Evolutionary conservation across 371 early-diverging fungal species (phyloP).

Genomic region (Apophysomyces sp.): DNA sequence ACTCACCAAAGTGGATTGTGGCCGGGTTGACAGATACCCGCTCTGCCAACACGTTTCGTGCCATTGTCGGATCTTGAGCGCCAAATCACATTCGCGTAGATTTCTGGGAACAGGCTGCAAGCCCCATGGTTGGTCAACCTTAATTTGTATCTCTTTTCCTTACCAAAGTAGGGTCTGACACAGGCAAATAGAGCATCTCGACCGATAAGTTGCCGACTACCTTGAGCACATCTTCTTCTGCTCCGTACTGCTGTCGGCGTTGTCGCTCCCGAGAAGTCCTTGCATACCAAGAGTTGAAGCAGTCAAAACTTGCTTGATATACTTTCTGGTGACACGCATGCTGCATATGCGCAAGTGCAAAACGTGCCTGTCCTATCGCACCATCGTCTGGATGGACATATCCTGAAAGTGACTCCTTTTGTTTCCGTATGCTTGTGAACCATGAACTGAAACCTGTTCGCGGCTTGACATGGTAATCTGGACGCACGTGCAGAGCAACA

Average conservation of each 20-base stretch:
- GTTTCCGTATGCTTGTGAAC: slow-evolving; percentile 31
- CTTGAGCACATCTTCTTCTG: slow-evolving; percentile 38
- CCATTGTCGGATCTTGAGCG: slow-evolving; percentile 15
- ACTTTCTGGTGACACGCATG: slow-evolving; percentile 38
- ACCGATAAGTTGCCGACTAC: slow-evolving; percentile 39
- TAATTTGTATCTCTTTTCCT: background rate
- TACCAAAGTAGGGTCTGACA: slow-evolving; percentile 29
- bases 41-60: slow-evolving; percentile 23
- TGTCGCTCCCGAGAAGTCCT: slow-evolving; percentile 22
- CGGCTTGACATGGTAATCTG: slow-evolving; percentile 45
- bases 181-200: slow-evolving; percentile 40
- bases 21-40: slow-evolving; percentile 37
- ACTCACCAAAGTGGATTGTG: slow-evolving; percentile 30
- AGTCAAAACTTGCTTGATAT: slow-evolving; percentile 36
- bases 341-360: slow-evolving; percentile 44
- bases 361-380: slow-evolving; percentile 43
- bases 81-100: slow-evolving; percentile 14
- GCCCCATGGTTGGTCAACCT: background rate
- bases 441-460: slow-evolving; percentile 25
- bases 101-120: slow-evolving; percentile 5
- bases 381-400: slow-evolving; percentile 48
- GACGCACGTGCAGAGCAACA: slow-evolving; percentile 46
- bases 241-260: slow-evolving; percentile 32
- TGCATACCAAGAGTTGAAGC: slow-evolving; percentile 47
- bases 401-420: slow-evolving; percentile 36